Base-by-base conservation (phyloP, 345 rosid genomes). In the Rhizophora mangle region DNA sequence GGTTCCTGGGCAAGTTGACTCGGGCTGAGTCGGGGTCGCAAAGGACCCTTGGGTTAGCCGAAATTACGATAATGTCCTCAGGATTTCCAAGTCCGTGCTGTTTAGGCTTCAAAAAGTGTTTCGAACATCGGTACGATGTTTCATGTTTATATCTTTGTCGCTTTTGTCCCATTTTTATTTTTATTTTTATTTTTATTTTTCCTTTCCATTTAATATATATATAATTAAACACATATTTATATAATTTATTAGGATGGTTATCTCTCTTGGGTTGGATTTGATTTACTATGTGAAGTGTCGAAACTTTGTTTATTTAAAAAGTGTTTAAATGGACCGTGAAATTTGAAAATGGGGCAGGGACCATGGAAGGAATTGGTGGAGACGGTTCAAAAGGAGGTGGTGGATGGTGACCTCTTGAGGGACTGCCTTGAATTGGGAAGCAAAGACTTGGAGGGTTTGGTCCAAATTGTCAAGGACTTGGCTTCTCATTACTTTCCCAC, bases 341-440 rank as follows among this genome's bases (percentile, higher is more conserved):
- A 55, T 8, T 21, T 21, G 29, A 7, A 55, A 22, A 54, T 8
- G 22, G 60, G 69, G 60, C 82, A 90, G 98, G 97, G 92, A 27
- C 74, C 87, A 46, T 56, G 88, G 73, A 83, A 88, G 85, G 88
- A 86, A 43, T 60, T 78, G 68, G 79, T 84, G 80, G 85, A 94
- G 85, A 78, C 76, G 57, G 37, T 94, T 64, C 81, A 75, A 56
- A 79, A 56, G 62, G 96, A 91, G 74, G 87, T 85, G 69, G 68
- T 82, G 22, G 90, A 89, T 6, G 97, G 93, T n/a, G 85, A 69
- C 58, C 68, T 91, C 31, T 61, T 94, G 72, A 85, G 78, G 79
- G 95, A 94, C 73, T 91, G 96, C 74, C 78, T 93, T 16, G 88
- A 86, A 72, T 52, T 91, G 32, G 86, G 96, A 1, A 69, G 83